Evolutionary conservation across 2,329 filamentous ascomycete species (phyloP).

Genomic region (Macroventuria anomochaeta): DNA sequence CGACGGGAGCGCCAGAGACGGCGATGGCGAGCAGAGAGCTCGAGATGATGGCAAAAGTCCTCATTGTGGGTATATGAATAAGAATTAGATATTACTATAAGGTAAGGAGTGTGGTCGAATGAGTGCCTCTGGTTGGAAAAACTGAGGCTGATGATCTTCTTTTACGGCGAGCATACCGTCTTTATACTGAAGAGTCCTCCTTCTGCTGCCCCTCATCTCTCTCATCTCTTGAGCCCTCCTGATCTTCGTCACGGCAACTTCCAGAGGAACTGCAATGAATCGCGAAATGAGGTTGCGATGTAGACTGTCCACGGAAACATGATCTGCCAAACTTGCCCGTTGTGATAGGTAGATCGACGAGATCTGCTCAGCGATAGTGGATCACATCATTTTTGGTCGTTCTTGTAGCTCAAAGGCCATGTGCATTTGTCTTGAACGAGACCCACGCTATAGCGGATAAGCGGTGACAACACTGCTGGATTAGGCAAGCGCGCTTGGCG

Average conservation of each 20-base stretch:
- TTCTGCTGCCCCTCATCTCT: constrained; percentile 6
- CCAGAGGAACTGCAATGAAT: neutral
- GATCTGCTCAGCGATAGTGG: neutral
- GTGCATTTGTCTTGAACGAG: neutral
- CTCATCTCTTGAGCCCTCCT: neutral
- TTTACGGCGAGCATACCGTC: neutral
- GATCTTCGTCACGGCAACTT: constrained; percentile 3
- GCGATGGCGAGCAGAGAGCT: constrained; percentile 16
- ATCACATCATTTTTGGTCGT: neutral
- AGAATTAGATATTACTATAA: constrained; percentile 8
- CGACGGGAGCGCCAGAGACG: constrained; percentile 11
- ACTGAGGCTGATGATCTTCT: constrained; percentile 4
- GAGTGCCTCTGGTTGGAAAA: constrained; percentile 16
- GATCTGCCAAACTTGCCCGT: neutral
- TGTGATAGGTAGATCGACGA: constrained; percentile 6
- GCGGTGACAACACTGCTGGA: neutral
- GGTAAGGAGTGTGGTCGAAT: neutral
- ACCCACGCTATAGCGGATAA: neutral
- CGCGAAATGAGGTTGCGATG: neutral
- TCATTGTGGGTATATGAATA: constrained; percentile 12
- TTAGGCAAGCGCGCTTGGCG: neutral
- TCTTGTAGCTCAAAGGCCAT: constrained; percentile 2
- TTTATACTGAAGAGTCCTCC: constrained; percentile 10
- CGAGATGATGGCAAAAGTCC: constrained; percentile 3
- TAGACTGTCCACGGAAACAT: neutral